phyloP scores from a whole-genome alignment of 164 flowering plant species.

The Liriodendron chinense region DNA sequence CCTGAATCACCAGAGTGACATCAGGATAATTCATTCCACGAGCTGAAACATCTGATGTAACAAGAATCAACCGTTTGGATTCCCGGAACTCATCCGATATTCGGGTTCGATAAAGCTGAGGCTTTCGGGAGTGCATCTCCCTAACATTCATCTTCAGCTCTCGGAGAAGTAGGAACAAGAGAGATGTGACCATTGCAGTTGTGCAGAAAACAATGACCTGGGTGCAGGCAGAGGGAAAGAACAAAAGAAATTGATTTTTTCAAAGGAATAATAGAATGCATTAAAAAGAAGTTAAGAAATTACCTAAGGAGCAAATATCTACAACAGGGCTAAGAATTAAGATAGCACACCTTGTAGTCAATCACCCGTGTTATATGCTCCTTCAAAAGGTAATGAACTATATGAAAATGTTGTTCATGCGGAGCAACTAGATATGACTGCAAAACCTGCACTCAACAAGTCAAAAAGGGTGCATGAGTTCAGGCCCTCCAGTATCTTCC shows the following conservation, averaged over 20 bases:
- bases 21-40: constrained; percentile 95
- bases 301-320: neutral
- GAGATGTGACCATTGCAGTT: constrained; percentile 88
- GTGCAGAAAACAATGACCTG: constrained; percentile 92
- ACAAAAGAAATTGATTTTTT: too few relatives aligned
- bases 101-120: constrained; percentile 70
- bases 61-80: constrained; percentile 64
- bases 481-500: neutral
- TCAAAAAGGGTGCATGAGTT: neutral
- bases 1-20: constrained; percentile 94
- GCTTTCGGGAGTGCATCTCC: constrained; percentile 87
- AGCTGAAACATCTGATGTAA: constrained; percentile 90
- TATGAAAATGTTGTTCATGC: constrained; percentile 70
- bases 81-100: constrained; percentile 81
- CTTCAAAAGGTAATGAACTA: constrained; percentile 65
- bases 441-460: constrained; percentile 54
- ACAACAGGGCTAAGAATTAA: neutral
- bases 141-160: constrained; percentile 82
- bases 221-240: neutral
- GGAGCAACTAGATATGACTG: constrained; percentile 77
- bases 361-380: constrained; percentile 53
- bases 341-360: constrained; percentile 68
- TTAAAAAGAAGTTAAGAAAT: constrained; percentile 9
- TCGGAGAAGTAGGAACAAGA: constrained; percentile 60
- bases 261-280: neutral